phyloP scores from a whole-genome alignment of 1,284 basidiomycete species.

The Ganoderma meredithae region DNA sequence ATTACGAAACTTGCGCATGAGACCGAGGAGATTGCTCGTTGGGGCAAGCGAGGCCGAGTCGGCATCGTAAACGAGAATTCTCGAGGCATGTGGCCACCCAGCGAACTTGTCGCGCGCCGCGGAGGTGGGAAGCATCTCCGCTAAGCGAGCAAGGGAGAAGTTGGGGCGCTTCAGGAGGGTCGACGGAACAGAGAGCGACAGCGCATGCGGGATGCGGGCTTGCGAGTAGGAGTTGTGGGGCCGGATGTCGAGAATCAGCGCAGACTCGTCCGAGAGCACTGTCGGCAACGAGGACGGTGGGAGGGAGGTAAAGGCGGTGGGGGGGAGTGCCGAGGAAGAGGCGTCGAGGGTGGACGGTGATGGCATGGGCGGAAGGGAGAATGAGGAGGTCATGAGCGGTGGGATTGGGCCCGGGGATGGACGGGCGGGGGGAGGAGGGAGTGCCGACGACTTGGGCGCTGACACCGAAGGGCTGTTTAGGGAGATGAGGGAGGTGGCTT shows the following conservation, averaged over 20 bases:
- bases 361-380: conserved; percentile 26
- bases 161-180: conserved; percentile 91
- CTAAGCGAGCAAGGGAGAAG: conserved; percentile 79
- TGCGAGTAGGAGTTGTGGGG: conserved; percentile 77
- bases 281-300: conserved; percentile 42
- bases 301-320: conserved; percentile 43
- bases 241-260: conserved; percentile 86
- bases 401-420: conserved; percentile 12
- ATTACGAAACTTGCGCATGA: conserved; percentile 85
- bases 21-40: conserved; percentile 75
- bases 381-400: conserved; percentile 19
- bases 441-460: conserved; percentile 7
- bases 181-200: conserved; percentile 92
- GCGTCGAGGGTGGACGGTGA: conserved; percentile 25
- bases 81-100: conserved; percentile 59
- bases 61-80: conserved; percentile 85
- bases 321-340: conserved; percentile 21
- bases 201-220: conserved; percentile 74
- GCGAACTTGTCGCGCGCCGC: conserved; percentile 67
- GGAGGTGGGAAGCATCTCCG: conserved; percentile 75
- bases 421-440: background rate
- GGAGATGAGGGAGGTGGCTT: conserved; percentile 27
- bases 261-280: conserved; percentile 43
- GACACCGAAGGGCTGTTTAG: conserved; percentile 25
- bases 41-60: conserved; percentile 65